Evolutionary conservation across 225 moss, liverwort and hornwort species (phyloP).

Genomic region (Lunularia cruciata): DNA sequence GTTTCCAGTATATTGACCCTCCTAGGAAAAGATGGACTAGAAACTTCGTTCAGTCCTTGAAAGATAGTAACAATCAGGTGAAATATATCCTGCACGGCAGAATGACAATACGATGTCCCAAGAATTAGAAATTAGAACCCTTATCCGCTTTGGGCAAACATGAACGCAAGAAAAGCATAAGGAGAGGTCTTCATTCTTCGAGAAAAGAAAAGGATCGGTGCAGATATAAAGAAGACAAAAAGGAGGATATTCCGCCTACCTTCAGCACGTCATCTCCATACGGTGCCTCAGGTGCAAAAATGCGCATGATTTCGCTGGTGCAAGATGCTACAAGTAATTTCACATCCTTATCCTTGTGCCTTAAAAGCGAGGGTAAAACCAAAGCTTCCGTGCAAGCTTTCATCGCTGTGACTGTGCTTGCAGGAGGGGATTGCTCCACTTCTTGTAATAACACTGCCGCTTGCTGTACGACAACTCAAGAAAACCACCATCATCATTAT

Average conservation of each 20-base stretch:
- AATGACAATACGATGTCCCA: neutral
- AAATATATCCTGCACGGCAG: slow-evolving; percentile 78
- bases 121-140: too few species aligned
- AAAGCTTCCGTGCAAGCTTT: slow-evolving; percentile 81
- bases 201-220: too few species aligned
- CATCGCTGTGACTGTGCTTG: slow-evolving; percentile 76
- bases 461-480: too few species aligned
- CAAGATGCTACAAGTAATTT: slow-evolving; percentile 87
- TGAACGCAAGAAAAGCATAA: too few species aligned
- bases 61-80: slow-evolving; percentile 83
- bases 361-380: slow-evolving; percentile 63
- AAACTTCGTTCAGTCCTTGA: slow-evolving; percentile 88
- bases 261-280: slow-evolving; percentile 80
- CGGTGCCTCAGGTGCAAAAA: slow-evolving; percentile 96
- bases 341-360: slow-evolving; percentile 95
- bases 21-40: slow-evolving; percentile 78
- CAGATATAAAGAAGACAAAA: too few species aligned
- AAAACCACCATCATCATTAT: too few species aligned
- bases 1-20: slow-evolving; percentile 96
- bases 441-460: slow-evolving; percentile 72
- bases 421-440: slow-evolving; percentile 89
- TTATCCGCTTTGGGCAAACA: too few species aligned
- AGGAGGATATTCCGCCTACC: too few species aligned
- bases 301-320: slow-evolving; percentile 98
- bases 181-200: too few species aligned